Conservation (phyloP, 2,329 filamentous ascomycete genomes). For the Lachnellula arida region DNA sequence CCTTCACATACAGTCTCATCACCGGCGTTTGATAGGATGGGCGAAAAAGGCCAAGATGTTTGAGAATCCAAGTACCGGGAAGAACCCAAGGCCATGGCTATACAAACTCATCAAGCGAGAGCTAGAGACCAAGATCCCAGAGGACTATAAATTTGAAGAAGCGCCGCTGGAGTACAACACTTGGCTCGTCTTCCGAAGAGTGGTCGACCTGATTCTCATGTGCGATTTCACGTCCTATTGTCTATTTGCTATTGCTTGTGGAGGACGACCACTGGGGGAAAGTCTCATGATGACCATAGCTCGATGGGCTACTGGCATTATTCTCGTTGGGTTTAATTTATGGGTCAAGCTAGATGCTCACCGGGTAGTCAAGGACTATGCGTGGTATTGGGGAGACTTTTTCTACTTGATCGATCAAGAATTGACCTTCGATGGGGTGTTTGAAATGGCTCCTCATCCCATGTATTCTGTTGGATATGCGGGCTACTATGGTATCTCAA, state of each 20-base stretch:
- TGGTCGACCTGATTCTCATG: slow-evolving; percentile 97
- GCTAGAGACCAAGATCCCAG: slow-evolving; percentile 88
- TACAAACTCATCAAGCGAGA: slow-evolving; percentile 83
- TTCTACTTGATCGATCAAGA: slow-evolving; percentile 98
- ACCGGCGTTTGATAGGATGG: slow-evolving; percentile 81
- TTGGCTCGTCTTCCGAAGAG: slow-evolving; percentile 91
- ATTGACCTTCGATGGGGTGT: slow-evolving; percentile 95
- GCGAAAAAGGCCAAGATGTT: slow-evolving; percentile 83
- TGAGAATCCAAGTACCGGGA: slow-evolving; percentile 72
- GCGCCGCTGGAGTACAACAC: slow-evolving; percentile 98
- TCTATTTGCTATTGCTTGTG: slow-evolving; percentile 88
- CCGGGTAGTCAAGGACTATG: slow-evolving; percentile 96
- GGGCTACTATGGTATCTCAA: slow-evolving; percentile 95
- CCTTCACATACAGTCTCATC: slow-evolving; percentile 83
- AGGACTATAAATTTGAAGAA: slow-evolving; percentile 89
- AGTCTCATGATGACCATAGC: slow-evolving; percentile 60
- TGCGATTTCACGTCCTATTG: slow-evolving; percentile 98
- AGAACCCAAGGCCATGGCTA: slow-evolving; percentile 76
- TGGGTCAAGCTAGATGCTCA: slow-evolving; percentile 99
- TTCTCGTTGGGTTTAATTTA: slow-evolving; percentile 85
- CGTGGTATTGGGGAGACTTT: slow-evolving; percentile 99
- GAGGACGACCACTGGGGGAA: slow-evolving; percentile 69
- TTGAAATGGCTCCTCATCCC: slow-evolving; percentile 96
- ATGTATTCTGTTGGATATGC: slow-evolving; percentile 99
- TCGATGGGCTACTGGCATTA: slow-evolving; percentile 75